Evolutionary conservation across 2,329 filamentous ascomycete species (phyloP).

Genomic region (Pseudogymnoascus sp.): DNA sequence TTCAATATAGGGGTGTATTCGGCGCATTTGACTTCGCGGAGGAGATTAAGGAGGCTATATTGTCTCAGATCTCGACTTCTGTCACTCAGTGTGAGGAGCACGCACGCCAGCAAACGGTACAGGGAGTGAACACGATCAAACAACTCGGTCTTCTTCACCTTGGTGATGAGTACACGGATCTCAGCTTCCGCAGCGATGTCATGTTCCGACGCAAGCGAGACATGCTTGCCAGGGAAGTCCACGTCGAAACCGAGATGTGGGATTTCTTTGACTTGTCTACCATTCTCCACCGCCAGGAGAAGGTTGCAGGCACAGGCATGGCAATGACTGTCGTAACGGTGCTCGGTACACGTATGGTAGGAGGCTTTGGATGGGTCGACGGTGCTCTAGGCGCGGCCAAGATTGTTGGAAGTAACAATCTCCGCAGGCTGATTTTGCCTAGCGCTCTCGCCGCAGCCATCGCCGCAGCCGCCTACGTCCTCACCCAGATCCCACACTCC

Average conservation of each 20-base stretch:
- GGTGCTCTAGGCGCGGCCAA: constrained; percentile 75
- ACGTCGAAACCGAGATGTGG: constrained; percentile 78
- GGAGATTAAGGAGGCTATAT: constrained; percentile 83
- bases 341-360: constrained; percentile 71
- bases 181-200: constrained; percentile 81
- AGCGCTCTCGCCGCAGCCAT: constrained; percentile 67
- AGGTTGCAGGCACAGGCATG: constrained; percentile 89
- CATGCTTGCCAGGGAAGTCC: constrained; percentile 71
- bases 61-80: constrained; percentile 74
- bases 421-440: constrained; percentile 73
- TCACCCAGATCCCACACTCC: constrained; percentile 81
- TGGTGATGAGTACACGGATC: constrained; percentile 75
- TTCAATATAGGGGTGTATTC: constrained; percentile 80
- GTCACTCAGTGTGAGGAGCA: constrained; percentile 77
- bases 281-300: constrained; percentile 84
- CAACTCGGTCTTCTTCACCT: constrained; percentile 81
- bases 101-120: constrained; percentile 68
- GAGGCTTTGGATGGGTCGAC: constrained; percentile 83
- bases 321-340: constrained; percentile 86
- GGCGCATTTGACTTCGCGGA: constrained; percentile 88
- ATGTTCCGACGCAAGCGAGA: constrained; percentile 89
- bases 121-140: constrained; percentile 80
- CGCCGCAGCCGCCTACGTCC: constrained; percentile 69
- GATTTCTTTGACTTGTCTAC: constrained; percentile 89
- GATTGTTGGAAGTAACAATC: constrained; percentile 70